Conservation (phyloP, 2,329 filamentous ascomycete genomes). For the Trematosphaeria pertusa region DNA sequence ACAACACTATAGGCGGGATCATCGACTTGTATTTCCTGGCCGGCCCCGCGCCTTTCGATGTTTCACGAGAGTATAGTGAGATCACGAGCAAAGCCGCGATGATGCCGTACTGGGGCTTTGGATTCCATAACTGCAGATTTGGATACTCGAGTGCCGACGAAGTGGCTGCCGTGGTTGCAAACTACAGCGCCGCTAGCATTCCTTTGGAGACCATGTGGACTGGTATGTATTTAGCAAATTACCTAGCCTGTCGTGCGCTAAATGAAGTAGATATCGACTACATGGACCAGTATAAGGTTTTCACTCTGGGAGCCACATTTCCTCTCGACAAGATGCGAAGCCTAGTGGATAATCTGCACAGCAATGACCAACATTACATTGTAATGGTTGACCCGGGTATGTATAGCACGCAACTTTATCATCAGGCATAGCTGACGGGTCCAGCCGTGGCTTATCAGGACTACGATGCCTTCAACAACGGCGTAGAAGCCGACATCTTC, state of each 20-base stretch:
- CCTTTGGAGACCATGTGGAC: constrained; percentile 76
- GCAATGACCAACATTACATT: constrained; percentile 71
- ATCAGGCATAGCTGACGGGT: constrained; percentile 29
- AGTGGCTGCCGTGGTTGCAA: constrained; percentile 70
- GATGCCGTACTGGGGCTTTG: constrained; percentile 61
- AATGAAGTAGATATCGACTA: constrained; percentile 66
- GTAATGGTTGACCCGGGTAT: constrained; percentile 76
- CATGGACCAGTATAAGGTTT: constrained; percentile 66
- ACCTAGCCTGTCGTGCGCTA: constrained; percentile 1
- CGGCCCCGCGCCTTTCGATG: constrained; percentile 55
- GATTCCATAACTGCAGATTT: constrained; percentile 59
- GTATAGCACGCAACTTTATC: too few relatives aligned
- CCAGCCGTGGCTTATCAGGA: constrained; percentile 56
- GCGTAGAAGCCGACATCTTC: constrained; percentile 62
- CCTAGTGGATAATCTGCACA: constrained; percentile 70
- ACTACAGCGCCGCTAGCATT: constrained; percentile 68
- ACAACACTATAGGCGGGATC: constrained; percentile 79
- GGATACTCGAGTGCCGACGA: constrained; percentile 64
- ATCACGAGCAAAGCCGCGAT: constrained; percentile 54
- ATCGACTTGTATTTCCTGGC: constrained; percentile 67
- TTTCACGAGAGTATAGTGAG: constrained; percentile 57
- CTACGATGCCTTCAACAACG: constrained; percentile 67
- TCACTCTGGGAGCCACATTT: constrained; percentile 69
- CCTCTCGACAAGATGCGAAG: constrained; percentile 67
- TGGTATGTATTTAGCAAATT: constrained; percentile 57